A percentile compares a stretch with the other conserved stretches of the same genome.
phyloP scores from a whole-genome alignment of 192 early-diverging fungal species.

The Funneliformis geosporum region DNA sequence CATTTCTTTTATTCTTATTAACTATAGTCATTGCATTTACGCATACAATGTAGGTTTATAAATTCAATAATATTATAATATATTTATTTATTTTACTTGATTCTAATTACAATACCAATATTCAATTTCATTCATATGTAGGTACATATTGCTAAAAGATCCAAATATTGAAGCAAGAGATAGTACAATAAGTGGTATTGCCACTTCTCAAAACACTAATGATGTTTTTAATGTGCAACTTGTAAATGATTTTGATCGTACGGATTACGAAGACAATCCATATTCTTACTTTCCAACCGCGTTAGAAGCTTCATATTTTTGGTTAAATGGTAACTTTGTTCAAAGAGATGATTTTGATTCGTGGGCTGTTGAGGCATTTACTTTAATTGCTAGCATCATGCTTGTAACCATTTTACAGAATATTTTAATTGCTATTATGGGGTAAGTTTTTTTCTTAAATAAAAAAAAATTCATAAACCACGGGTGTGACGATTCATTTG shows the following conservation, averaged over 20 bases:
- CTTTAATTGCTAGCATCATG: neutral
- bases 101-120: neutral
- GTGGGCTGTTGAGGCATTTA: neutral
- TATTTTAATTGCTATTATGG: slow-evolving; percentile 4
- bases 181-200: neutral
- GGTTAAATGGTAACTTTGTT: neutral
- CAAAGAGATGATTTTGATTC: neutral
- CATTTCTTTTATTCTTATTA: neutral
- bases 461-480: neutral
- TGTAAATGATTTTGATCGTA: neutral
- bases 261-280: neutral
- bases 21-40: neutral
- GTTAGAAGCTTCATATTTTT: neutral
- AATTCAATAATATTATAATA: neutral
- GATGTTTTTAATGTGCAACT: neutral
- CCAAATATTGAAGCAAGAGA: neutral
- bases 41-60: neutral
- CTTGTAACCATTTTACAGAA: neutral
- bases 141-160: neutral
- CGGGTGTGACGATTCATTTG: neutral
- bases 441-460: neutral
- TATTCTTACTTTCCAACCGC: neutral
- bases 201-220: neutral
- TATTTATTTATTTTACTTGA: neutral
- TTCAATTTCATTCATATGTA: neutral